Evolutionary conservation across 305 asterid genomes (phyloP), one percentile per base, ranked within the genome.

Genomic region (Ilex paraguariensis): DNA sequence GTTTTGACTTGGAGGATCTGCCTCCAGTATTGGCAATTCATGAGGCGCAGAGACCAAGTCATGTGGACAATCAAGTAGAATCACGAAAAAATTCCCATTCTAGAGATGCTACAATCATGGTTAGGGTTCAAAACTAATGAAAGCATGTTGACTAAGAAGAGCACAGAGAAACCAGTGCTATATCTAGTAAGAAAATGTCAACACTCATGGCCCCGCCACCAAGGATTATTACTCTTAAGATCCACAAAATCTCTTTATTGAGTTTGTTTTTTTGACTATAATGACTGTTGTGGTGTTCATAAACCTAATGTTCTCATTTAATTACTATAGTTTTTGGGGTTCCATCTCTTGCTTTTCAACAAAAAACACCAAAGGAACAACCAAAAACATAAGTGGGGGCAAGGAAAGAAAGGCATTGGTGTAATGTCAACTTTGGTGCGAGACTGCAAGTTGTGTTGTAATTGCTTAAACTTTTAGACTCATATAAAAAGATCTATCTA

Each of bases 131-230:
- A 68, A 71, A 60, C 54, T 60, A 69, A 59, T 79, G 72, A 64
- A 69, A 62, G 73, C 50, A 59, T 61, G 56, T 73, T 77, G 79
- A 79, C 81, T 63, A 66, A 48, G 46, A 56, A 59, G 21, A 69
- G 46, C 42, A 52, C 31, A 36, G 42, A 36, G 64, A 44, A 61
- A 57, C 40, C 66, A 75, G 78, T 75, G 84, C 54, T 58, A 51
- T 66, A 73, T 72, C 82, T 63, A 65, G 80, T 66, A 53, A 61
- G 69, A 71, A 21, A 61, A 70, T 64, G 65, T 75, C 73, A 61
- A 66, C 56, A 59, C 53, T 65, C 55, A 42, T 54, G 73, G 60
- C 63, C 82, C 73, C 51, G 0, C 64, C 70, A 58, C 42, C 21
- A 56, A 46, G 51, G 60, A 68, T 28, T 70, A 57, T 68, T 60